A percentile compares a stretch with the other conserved stretches of the same genome.
These are phyloP conservation scores for Nepenthes alata DNA, from an alignment of 179 eudicot genomes.

Conservation along the genomic window DNA sequence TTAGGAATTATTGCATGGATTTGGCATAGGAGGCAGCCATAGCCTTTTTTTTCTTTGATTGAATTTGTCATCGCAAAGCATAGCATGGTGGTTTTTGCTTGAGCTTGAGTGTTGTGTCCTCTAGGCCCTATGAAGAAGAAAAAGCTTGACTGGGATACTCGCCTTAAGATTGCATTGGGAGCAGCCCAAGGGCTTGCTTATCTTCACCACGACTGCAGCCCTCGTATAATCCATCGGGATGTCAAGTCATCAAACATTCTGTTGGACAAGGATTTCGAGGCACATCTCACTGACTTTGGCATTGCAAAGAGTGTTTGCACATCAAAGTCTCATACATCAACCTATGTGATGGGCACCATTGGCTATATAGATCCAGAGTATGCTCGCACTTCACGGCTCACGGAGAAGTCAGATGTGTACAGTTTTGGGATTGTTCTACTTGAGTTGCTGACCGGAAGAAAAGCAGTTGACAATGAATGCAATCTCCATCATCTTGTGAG, in stretches of 20 bases:
- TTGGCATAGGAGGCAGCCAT: too few relatives aligned
- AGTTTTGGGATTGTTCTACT: constrained; percentile 89
- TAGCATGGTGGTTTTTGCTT: too few relatives aligned
- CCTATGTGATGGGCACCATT: constrained; percentile 91
- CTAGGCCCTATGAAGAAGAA: constrained; percentile 71
- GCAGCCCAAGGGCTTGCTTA: constrained; percentile 91
- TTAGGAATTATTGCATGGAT: too few relatives aligned
- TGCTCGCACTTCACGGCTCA: constrained; percentile 91
- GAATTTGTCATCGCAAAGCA: too few relatives aligned
- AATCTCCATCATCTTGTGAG: constrained; percentile 91
- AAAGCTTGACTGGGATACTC: constrained; percentile 88
- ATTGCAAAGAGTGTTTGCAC: constrained; percentile 80
- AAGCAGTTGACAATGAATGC: constrained; percentile 87
- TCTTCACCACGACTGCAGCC: constrained; percentile 95
- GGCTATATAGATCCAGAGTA: constrained; percentile 98
- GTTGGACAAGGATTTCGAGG: constrained; percentile 81
- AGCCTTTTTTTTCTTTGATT: too few relatives aligned
- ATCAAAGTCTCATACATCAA: constrained; percentile 79
- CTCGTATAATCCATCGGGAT: constrained; percentile 90
- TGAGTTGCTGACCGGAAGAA: constrained; percentile 84
- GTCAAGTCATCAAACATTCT: constrained; percentile 92
- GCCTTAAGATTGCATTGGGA: constrained; percentile 73
- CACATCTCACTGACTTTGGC: constrained; percentile 95
- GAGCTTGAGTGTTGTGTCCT: background rate
- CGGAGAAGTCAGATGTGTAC: constrained; percentile 94